Evolutionary conservation across 1,284 basidiomycete genomes (phyloP).

Genomic region (Anthracocystis setariae): DNA sequence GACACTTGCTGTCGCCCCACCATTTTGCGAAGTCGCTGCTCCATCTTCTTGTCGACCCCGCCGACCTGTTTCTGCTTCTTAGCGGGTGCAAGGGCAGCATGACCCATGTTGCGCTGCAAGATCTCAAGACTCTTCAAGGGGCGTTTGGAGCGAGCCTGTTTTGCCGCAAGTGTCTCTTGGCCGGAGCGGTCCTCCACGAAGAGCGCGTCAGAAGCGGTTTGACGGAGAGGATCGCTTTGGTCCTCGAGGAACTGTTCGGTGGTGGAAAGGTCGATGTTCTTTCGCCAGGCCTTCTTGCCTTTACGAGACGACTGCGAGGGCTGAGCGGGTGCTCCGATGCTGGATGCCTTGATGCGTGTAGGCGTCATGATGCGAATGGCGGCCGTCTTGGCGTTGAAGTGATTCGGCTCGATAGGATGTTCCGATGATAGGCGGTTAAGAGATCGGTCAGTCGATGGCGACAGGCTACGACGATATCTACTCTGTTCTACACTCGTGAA

Average conservation of each 20-base stretch:
- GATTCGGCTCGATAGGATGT: too few relatives aligned
- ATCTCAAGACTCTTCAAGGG: constrained; percentile 82
- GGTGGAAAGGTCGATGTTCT: constrained; percentile 72
- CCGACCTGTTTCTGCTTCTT: constrained; percentile 25
- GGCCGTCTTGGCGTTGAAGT: background rate
- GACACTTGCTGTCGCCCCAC: constrained; percentile 30
- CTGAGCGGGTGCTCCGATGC: constrained; percentile 47
- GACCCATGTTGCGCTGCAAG: constrained; percentile 81
- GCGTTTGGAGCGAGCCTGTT: constrained; percentile 67
- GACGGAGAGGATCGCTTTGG: constrained; percentile 44
- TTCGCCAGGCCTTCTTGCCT: constrained; percentile 90
- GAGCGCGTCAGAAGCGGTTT: constrained; percentile 33
- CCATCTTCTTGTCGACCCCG: constrained; percentile 51
- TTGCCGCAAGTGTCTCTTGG: constrained; percentile 47
- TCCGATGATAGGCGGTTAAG: too few relatives aligned
- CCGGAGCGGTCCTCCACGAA: constrained; percentile 70
- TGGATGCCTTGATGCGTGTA: constrained; percentile 27
- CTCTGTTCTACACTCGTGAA: too few relatives aligned
- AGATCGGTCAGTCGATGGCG: too few relatives aligned
- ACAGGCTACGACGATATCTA: too few relatives aligned
- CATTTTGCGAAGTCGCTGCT: constrained; percentile 42
- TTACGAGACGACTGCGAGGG: constrained; percentile 80
- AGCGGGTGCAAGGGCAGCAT: constrained; percentile 74
- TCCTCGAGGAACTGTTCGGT: constrained; percentile 58
- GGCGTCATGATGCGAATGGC: constrained; percentile 22